Evolutionary conservation across 306 rosid species (phyloP), one percentile per base, ranked within the genome.

Genomic region (Fragaria vesca): DNA sequence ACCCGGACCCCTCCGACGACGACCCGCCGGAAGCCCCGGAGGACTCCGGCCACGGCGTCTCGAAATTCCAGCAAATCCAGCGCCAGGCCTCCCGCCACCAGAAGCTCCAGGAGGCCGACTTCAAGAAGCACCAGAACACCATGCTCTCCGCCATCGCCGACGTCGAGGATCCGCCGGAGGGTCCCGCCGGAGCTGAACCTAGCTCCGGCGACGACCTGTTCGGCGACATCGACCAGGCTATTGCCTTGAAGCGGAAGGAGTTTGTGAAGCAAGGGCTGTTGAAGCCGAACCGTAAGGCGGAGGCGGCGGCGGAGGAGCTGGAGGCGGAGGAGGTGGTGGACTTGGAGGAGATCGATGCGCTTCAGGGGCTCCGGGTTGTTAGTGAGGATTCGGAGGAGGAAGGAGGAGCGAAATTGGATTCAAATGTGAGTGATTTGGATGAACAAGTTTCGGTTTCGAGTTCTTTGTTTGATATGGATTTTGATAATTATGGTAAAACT

Each of bases 241-340:
- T 95, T 32, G 93, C 97, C 15, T 24, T 95, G 86, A 93, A 91
- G 79, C 96, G 97, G 46, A 88, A 89, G 75, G 97, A 95, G 86
- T 95, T 93, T 60, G 96, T 95, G 20, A 84, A 89, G 84, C 92
- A 93, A 48, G 97, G 99, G 12, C 97, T 95, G 52, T 83, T 95
- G 36, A 63, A 88, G 82, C 96, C 97, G 1, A 95, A 95, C 73
- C 99, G 97, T 0, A 89, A 86, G 89, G 83, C 86, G 38, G 81
- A 79, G 67, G 62, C 34, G 12, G 89, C 46, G 54, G 81, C 74
- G 5, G 93, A 87, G 0, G 93, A 89, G 79, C 85, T 93, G 80
- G 93, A 86, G 68, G 86, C 91, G 0, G 93, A 93, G 21, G 97
- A 95, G 84, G 89, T 86, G 21, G 89, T 77, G 68, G 98, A 95